A percentile compares a stretch with the other conserved stretches of the same genome.
phyloP scores from a whole-genome alignment of 2,329 filamentous ascomycete genomes.

The Gaeumannomyces tritici region DNA sequence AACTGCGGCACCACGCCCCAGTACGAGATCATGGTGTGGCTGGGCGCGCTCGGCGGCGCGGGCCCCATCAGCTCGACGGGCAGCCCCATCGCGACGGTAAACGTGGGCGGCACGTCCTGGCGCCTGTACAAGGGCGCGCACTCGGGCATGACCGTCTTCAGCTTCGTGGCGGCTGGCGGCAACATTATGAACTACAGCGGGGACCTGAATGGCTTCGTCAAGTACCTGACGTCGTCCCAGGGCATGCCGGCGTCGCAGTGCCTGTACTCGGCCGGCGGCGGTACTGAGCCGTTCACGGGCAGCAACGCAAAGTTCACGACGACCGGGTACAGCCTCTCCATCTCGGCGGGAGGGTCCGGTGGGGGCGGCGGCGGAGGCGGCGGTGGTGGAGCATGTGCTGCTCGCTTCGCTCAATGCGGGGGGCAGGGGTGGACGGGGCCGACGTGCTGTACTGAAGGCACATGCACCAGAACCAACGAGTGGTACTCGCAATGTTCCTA shows the following conservation, averaged over 20 bases:
- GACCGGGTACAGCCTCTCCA: slow-evolving; percentile 8
- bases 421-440: slow-evolving; percentile 15
- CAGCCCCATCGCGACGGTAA: slow-evolving; percentile 40
- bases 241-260: slow-evolving; percentile 39
- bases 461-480: neutral
- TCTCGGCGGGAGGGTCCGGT: neutral
- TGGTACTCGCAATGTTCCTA: neutral
- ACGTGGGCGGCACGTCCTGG: slow-evolving; percentile 43
- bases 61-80: slow-evolving; percentile 46
- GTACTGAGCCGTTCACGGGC: slow-evolving; percentile 48
- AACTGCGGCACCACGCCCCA: slow-evolving; percentile 31
- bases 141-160: slow-evolving; percentile 49
- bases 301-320: slow-evolving; percentile 19
- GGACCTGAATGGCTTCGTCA: slow-evolving; percentile 48
- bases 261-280: slow-evolving; percentile 40
- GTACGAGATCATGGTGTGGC: slow-evolving; percentile 60
- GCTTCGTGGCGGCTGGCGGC: slow-evolving; percentile 31
- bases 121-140: slow-evolving; percentile 53
- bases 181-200: slow-evolving; percentile 42
- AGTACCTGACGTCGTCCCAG: slow-evolving; percentile 40
- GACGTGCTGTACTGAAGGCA: slow-evolving; percentile 13
- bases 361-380: neutral
- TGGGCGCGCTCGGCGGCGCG: slow-evolving; percentile 46
- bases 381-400: slow-evolving; percentile 1
- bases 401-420: slow-evolving; percentile 16